Percentiles rank a stretch among this genome's conserved stretches.
Conservation (phyloP, 257 asterid species). For the Solanum lycopersicoides region DNA sequence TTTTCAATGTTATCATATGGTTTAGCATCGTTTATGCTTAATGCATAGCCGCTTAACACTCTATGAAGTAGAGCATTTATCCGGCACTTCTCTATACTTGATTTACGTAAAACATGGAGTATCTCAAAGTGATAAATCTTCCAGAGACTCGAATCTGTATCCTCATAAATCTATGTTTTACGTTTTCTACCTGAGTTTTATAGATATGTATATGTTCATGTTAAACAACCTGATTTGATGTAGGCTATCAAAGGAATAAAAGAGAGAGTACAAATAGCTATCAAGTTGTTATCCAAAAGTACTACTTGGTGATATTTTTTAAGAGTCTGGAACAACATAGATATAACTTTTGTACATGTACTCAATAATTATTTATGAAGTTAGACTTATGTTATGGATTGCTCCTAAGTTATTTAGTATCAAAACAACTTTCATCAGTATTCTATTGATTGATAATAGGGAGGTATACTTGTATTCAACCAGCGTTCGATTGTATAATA, state of each 20-base stretch:
- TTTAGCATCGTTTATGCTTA: background rate
- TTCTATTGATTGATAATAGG: background rate
- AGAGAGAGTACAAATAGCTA: conserved; percentile 19
- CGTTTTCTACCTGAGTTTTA: background rate
- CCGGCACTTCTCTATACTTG: background rate
- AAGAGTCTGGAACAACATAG: background rate
- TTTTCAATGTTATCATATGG: background rate
- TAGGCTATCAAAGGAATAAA: conserved; percentile 21
- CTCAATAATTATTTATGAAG: background rate
- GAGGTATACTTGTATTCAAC: background rate
- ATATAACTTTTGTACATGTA: background rate
- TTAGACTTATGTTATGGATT: background rate
- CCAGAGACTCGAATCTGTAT: background rate
- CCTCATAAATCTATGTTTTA: background rate
- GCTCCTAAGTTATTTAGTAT: background rate
- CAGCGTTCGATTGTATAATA: background rate
- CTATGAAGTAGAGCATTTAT: background rate
- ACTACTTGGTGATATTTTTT: background rate
- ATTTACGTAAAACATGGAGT: background rate
- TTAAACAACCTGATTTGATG: background rate
- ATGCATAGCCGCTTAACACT: background rate
- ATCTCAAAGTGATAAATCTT: background rate
- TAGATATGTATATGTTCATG: background rate
- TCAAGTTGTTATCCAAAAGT: conserved; percentile 3
- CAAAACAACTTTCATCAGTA: background rate